A percentile compares a stretch with the other conserved stretches of the same genome.
Conservation (phyloP, 495 filamentous ascomycete species). For the Tetracladium marchalianum region DNA sequence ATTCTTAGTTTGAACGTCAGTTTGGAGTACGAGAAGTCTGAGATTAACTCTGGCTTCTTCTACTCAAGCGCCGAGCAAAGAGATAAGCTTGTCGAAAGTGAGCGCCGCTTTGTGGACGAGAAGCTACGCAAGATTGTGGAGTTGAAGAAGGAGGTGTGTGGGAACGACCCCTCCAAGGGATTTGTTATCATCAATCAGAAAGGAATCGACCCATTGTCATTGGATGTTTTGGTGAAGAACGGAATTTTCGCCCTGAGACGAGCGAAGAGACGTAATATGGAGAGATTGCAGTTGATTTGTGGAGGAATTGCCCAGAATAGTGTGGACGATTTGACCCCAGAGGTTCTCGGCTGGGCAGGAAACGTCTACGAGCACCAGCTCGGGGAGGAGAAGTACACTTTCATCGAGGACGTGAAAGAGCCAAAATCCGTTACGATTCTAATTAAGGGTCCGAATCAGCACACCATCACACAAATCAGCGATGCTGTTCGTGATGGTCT, state of each 20-base stretch:
- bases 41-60: conserved; percentile 99
- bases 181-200: conserved; percentile 99
- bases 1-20: conserved; percentile 95
- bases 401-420: conserved; percentile 96
- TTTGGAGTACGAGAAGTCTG: conserved; percentile 96
- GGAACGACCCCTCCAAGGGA: conserved; percentile 84
- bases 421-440: conserved; percentile 97
- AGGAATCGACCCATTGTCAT: conserved; percentile 90
- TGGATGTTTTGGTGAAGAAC: conserved; percentile 96
- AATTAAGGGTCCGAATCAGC: conserved; percentile 94
- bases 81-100: conserved; percentile 95
- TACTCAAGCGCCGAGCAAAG: conserved; percentile 94
- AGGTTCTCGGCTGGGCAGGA: conserved; percentile 92
- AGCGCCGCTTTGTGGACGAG: conserved; percentile 89
- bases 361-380: conserved; percentile 95
- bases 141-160: conserved; percentile 95
- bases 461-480: conserved; percentile 92
- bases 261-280: conserved; percentile 98
- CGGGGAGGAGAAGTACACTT: conserved; percentile 98
- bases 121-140: conserved; percentile 98
- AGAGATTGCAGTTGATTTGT: conserved; percentile 88
- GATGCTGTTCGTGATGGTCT: conserved; percentile 97
- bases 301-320: conserved; percentile 90
- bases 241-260: conserved; percentile 88
- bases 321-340: conserved; percentile 82